phyloP scores from a whole-genome alignment of 2,329 filamentous ascomycete genomes.

The Xylaria arbuscula region DNA sequence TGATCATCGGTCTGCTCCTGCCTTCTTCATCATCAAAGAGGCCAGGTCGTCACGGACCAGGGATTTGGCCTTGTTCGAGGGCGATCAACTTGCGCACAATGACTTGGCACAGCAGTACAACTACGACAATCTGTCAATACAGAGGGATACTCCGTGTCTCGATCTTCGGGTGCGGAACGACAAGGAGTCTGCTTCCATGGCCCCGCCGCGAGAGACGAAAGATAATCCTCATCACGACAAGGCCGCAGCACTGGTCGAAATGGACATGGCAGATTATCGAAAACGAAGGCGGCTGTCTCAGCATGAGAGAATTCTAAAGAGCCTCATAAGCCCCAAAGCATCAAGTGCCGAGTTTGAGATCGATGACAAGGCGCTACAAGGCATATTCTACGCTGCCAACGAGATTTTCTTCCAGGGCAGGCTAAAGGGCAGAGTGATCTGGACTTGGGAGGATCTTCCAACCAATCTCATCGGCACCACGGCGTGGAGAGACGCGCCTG shows the following conservation, averaged over 20 bases:
- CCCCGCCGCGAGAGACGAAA: conserved; percentile 53
- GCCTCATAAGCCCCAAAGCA: conserved; percentile 65
- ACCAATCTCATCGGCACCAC: conserved; percentile 71
- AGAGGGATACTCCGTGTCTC: conserved; percentile 29
- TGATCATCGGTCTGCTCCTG: conserved; percentile 40
- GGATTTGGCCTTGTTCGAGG: conserved; percentile 40
- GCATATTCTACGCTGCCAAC: conserved; percentile 70
- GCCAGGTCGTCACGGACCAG: conserved; percentile 38
- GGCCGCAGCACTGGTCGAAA: conserved; percentile 62
- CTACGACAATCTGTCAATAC: conserved; percentile 34
- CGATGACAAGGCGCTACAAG: conserved; percentile 66
- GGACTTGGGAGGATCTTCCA: conserved; percentile 71
- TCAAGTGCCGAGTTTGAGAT: conserved; percentile 61
- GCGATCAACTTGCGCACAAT: conserved; percentile 46
- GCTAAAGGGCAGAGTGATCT: conserved; percentile 67
- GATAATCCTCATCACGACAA: conserved; percentile 60
- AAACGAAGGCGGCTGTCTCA: conserved; percentile 62
- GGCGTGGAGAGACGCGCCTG: conserved; percentile 62
- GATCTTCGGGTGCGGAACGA: conserved; percentile 35
- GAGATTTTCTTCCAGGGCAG: conserved; percentile 70
- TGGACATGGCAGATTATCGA: conserved; percentile 58
- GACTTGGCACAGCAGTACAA: conserved; percentile 35
- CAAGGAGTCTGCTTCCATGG: conserved; percentile 37
- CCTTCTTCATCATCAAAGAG: conserved; percentile 52
- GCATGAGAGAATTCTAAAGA: conserved; percentile 67